Conservation (phyloP, 768 basidiomycete genomes). For the Hypsizygus marmoreus region DNA sequence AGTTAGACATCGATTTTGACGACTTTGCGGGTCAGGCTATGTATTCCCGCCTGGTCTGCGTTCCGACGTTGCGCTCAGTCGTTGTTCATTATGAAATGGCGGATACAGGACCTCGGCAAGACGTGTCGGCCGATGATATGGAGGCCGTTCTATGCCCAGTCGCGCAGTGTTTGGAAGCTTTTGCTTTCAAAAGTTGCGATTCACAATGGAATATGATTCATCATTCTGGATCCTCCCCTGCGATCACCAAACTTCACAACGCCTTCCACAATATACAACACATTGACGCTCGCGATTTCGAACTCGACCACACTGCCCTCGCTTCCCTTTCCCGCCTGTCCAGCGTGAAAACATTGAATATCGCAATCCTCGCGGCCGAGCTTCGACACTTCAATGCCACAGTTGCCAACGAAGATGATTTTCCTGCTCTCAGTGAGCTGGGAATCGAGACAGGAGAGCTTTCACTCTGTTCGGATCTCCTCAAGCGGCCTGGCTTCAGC, state of each 20-base stretch:
- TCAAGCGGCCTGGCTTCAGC: not conserved
- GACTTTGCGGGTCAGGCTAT: not conserved
- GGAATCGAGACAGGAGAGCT: not conserved
- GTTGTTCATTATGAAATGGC: no score
- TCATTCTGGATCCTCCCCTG: no score
- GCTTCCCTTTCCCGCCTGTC: not conserved
- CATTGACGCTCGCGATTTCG: not conserved
- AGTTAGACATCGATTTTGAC: not conserved
- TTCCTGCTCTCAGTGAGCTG: not conserved
- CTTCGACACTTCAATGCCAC: not conserved
- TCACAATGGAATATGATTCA: not conserved
- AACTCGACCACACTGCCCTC: not conserved
- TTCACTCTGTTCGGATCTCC: not conserved
- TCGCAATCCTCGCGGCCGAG: not conserved
- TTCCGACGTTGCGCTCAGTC: not conserved
- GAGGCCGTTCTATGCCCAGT: not conserved
- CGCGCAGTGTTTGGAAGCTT: not conserved
- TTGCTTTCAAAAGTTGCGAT: not conserved
- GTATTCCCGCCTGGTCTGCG: not conserved
- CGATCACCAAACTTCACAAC: not conserved
- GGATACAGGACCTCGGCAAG: not conserved
- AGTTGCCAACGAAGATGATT: not conserved
- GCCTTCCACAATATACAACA: not conserved
- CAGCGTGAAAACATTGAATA: not conserved
- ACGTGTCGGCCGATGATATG: not conserved